These are phyloP conservation scores for Trematosphaeria pertusa DNA, from an alignment of 2,329 filamentous ascomycete species.

Conservation along the genomic window DNA sequence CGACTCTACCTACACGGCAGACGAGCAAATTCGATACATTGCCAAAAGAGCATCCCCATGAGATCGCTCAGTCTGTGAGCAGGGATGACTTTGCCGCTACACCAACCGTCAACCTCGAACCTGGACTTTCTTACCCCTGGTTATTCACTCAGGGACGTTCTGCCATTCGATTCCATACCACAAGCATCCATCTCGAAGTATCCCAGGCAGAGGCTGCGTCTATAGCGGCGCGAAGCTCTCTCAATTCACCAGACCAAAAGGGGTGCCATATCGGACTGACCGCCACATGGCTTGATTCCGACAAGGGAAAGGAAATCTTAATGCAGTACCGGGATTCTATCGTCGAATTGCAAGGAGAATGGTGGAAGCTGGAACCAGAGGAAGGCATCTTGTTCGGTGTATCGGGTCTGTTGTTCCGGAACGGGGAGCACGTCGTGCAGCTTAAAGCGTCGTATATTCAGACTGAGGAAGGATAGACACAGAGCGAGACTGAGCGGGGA, in stretches of 20 bases:
- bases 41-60: not conserved
- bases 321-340: not conserved
- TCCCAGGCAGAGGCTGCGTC: not conserved
- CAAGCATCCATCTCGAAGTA: conserved; percentile 13
- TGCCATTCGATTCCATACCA: conserved; percentile 10
- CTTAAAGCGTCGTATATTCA: conserved; percentile 5
- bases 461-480: no score
- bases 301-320: not conserved
- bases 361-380: not conserved
- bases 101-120: conserved; percentile 2
- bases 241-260: not conserved
- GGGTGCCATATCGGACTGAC: not conserved
- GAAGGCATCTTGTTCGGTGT: conserved; percentile 3
- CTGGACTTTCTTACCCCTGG: conserved; percentile 1
- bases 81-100: no score
- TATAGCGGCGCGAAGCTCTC: not conserved
- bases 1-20: no score
- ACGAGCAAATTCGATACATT: not conserved
- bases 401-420: conserved; percentile 7
- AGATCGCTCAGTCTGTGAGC: not conserved
- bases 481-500: no score
- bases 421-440: conserved; percentile 4
- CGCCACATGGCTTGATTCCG: conserved; percentile 1
- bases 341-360: conserved; percentile 1
- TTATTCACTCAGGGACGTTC: not conserved